Evolutionary conservation across 192 early-diverging fungal genomes (phyloP).

Genomic region (Obelidium mucronatum): DNA sequence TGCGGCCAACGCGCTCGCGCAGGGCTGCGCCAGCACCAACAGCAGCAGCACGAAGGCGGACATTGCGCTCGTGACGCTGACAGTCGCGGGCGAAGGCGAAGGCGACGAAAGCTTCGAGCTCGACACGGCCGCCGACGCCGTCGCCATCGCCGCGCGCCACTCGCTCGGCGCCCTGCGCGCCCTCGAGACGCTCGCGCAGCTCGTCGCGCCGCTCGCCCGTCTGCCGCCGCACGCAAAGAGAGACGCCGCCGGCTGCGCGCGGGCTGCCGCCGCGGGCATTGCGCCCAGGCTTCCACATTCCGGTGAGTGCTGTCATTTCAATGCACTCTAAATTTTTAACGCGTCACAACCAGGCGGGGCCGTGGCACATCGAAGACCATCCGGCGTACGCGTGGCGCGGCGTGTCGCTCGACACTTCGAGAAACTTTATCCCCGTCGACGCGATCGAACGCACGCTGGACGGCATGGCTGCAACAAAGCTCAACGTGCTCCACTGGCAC

Average conservation of each 20-base stretch:
- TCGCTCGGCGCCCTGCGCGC: constrained; percentile 74
- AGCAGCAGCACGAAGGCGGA: neutral
- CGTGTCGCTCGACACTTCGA: constrained; percentile 41
- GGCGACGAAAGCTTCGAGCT: constrained; percentile 22
- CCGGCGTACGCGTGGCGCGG: constrained; percentile 41
- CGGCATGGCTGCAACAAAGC: constrained; percentile 27
- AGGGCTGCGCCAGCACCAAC: neutral
- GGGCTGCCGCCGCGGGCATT: neutral
- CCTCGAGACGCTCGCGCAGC: constrained; percentile 75
- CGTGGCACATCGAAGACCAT: neutral
- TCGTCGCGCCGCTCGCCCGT: constrained; percentile 43
- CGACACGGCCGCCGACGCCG: neutral
- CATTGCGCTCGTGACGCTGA: neutral
- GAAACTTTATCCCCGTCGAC: constrained; percentile 43
- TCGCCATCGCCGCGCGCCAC: constrained; percentile 57
- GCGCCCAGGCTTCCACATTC: constrained; percentile 16
- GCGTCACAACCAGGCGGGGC: neutral
- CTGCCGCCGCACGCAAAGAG: constrained; percentile 42
- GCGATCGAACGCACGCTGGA: constrained; percentile 36
- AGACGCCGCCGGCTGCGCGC: constrained; percentile 60
- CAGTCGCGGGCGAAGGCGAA: constrained; percentile 36
- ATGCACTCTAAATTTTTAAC: no score
- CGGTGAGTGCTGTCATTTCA: constrained; percentile 4
- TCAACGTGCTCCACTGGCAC: constrained; percentile 45
- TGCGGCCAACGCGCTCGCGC: no score